phyloP scores from a whole-genome alignment of 78 protist species.

The Dictyostelium firmibasis region DNA sequence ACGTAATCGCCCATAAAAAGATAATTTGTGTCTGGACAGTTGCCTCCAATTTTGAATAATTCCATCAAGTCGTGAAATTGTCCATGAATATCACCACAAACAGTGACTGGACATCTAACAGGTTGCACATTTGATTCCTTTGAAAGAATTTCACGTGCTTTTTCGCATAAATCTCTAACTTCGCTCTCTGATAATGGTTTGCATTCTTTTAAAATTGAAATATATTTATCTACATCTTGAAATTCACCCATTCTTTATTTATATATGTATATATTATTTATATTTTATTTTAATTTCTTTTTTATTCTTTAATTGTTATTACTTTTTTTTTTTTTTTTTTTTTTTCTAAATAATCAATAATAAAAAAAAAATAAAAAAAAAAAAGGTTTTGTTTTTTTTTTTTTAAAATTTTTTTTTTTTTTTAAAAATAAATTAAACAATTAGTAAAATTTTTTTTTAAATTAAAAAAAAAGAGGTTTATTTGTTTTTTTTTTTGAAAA shows the following conservation, averaged over 20 bases:
- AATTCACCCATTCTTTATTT: slow-evolving; percentile 58
- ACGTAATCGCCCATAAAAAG: slow-evolving; percentile 98
- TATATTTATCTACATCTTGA: slow-evolving; percentile 83
- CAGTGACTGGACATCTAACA: slow-evolving; percentile 95
- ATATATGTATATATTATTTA: not conserved
- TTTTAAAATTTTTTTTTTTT: not conserved
- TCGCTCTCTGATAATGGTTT: slow-evolving; percentile 81
- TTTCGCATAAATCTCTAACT: slow-evolving; percentile 80
- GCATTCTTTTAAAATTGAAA: slow-evolving; percentile 81
- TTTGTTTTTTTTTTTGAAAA: not conserved
- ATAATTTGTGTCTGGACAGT: slow-evolving; percentile 93
- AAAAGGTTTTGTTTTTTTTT: not conserved
- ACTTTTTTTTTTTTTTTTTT: not conserved
- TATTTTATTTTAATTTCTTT: not conserved
- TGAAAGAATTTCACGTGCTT: slow-evolving; percentile 87
- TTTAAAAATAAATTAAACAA: no score
- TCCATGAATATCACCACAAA: slow-evolving; percentile 98
- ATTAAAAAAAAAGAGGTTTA: no score
- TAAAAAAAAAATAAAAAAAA: no score
- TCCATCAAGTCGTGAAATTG: slow-evolving; percentile 98
- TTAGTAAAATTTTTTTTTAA: not conserved
- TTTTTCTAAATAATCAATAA: not conserved
- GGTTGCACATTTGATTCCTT: slow-evolving; percentile 92
- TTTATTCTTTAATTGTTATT: not conserved
- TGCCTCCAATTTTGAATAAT: slow-evolving; percentile 96